Base-by-base conservation (phyloP, 306 rosid genomes). In the Abrus precatorius region DNA sequence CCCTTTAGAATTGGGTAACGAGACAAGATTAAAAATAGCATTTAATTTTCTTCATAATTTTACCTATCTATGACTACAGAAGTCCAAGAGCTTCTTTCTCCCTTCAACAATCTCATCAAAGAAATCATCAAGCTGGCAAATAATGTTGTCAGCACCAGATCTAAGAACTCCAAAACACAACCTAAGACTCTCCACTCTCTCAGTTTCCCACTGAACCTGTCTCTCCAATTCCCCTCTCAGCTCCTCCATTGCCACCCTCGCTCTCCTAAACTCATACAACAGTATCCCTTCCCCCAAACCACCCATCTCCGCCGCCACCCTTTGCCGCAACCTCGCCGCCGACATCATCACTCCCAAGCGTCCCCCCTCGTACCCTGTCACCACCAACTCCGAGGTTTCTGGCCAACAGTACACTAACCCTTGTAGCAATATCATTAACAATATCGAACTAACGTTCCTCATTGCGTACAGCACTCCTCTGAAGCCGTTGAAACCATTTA, bases 31-130 rank as follows among this genome's bases (percentile, higher is more conserved):
- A 8, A 4, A 1, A 44, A 5, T 2, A 5, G 1, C 48, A 1
- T 44, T 44, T 44, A 44, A 0, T 44, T 44, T 8, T 44, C 1
- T 44, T 44, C n/a, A 20, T 20, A 20, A 20, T 20, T 20, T 20
- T 40, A 3, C 54, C 80, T 82, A 91, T 86, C 97, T 91, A 83
- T 91, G 97, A 83, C 97, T 90, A 88, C 97, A 93, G 57, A 93
- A 90, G 89, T 91, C 97, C 86, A 86, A 82, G 73, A 93, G 97
- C 87, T 88, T 93, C 92, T 91, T 93, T 90, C 97, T 91, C 7
- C 94, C 97, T 82, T 93, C 97, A 67, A 93, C 97, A 78, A 91
- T 91, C 80, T 93, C 97, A 80, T 93, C 97, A 74, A 93, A 81
- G 92, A 93, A 93, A 87, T 93, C 97, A 80, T 93, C 97, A 32